Evolutionary conservation across 345 rosid species (phyloP).

Genomic region (Euphorbia peplus): DNA sequence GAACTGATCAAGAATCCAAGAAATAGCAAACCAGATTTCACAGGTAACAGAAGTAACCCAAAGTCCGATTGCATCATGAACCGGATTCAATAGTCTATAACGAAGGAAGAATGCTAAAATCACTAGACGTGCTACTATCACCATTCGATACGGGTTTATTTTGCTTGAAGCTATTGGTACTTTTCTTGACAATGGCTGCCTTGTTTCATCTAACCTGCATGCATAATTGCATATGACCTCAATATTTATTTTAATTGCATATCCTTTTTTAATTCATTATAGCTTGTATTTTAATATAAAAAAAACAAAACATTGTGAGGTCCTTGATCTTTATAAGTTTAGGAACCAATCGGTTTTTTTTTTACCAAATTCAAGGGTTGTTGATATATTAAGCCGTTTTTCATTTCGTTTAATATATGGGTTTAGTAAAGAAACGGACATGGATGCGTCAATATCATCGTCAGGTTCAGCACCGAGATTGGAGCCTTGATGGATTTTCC

Average conservation of each 20-base stretch:
- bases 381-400: too few relatives aligned
- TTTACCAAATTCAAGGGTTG: too few relatives aligned
- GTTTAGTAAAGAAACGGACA: conserved; percentile 31
- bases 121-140: conserved; percentile 82
- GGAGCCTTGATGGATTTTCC: conserved; percentile 78
- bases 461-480: conserved; percentile 74
- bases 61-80: conserved; percentile 79
- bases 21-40: conserved; percentile 93
- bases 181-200: conserved; percentile 93
- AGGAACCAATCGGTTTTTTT: too few relatives aligned
- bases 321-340: too few relatives aligned
- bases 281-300: too few relatives aligned
- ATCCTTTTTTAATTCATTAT: too few relatives aligned
- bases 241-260: too few relatives aligned
- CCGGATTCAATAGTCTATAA: conserved; percentile 82
- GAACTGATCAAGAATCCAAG: conserved; percentile 98
- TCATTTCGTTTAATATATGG: too few relatives aligned
- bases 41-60: conserved; percentile 91
- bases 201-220: conserved; percentile 78
- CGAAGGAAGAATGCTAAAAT: conserved; percentile 77
- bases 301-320: too few relatives aligned
- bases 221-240: too few relatives aligned
- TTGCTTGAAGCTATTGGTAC: conserved; percentile 94
- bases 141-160: conserved; percentile 90
- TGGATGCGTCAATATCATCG: conserved; percentile 74